phyloP scores from a whole-genome alignment of 2,329 filamentous ascomycete species.

The Drechslerella coelobrocha region DNA sequence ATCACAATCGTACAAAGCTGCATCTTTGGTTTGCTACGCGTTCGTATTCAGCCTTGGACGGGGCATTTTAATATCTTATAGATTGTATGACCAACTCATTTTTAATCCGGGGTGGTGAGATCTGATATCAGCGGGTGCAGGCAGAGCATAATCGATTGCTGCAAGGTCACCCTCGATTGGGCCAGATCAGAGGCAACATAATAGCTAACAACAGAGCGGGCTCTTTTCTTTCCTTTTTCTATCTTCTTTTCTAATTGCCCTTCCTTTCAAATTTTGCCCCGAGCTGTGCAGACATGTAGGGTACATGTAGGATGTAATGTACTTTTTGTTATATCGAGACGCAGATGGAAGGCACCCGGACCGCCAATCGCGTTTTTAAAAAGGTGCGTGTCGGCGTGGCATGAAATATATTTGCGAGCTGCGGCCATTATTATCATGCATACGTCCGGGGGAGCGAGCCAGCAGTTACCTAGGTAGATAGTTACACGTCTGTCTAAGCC shows the following conservation, averaged over 20 bases:
- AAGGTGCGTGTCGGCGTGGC: constrained; percentile 44
- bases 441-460: too few relatives aligned
- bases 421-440: constrained; percentile 31
- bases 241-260: neutral
- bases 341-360: constrained; percentile 13
- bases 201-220: too few relatives aligned
- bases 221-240: constrained; percentile 6
- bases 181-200: constrained; percentile 2
- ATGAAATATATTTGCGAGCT: constrained; percentile 41
- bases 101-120: constrained; percentile 24
- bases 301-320: neutral
- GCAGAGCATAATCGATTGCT: constrained; percentile 50
- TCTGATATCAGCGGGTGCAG: constrained; percentile 51
- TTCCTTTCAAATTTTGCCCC: too few relatives aligned
- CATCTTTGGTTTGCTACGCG: too few relatives aligned
- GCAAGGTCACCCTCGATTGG: constrained; percentile 48
- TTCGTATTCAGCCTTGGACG: too few relatives aligned
- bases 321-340: neutral
- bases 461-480: neutral
- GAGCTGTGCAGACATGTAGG: too few relatives aligned
- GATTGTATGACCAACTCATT: neutral
- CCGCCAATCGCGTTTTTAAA: constrained; percentile 33
- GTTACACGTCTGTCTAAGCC: constrained; percentile 33
- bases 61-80: neutral
- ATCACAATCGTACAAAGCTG: neutral